Percentiles rank a stretch among this genome's conserved stretches.
Evolutionary conservation across 2,329 filamentous ascomycete genomes (phyloP).

Genomic region (Penicillium sp.): DNA sequence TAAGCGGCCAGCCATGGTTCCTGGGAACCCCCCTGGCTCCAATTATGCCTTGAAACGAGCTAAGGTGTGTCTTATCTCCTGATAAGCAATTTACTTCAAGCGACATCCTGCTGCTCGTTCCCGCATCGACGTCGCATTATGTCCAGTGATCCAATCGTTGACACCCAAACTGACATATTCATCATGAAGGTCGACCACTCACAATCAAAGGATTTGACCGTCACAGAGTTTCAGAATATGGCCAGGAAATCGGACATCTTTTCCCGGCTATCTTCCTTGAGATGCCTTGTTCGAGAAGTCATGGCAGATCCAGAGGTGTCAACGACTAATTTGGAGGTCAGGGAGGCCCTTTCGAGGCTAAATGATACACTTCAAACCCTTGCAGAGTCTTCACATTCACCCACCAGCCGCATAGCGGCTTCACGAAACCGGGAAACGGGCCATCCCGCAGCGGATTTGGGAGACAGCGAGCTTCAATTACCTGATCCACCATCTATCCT

Average conservation of each 20-base stretch:
- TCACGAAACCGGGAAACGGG: not conserved
- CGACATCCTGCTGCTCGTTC: not conserved
- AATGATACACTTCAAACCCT: constrained; percentile 20
- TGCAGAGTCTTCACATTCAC: not conserved
- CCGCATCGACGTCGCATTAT: not conserved
- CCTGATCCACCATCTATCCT: constrained; percentile 59
- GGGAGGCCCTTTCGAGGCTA: constrained; percentile 22
- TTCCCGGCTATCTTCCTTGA: constrained; percentile 22
- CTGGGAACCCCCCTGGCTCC: not conserved
- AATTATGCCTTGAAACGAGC: constrained; percentile 12
- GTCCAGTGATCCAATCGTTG: not conserved
- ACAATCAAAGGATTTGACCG: not conserved
- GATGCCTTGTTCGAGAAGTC: constrained; percentile 25
- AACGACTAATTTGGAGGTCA: constrained; percentile 18
- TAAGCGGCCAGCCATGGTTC: constrained; percentile 23
- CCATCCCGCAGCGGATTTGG: not conserved
- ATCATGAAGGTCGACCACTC: not conserved
- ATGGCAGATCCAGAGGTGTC: constrained; percentile 18
- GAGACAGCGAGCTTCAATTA: not conserved
- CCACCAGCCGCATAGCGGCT: not conserved
- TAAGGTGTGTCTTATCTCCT: constrained; percentile 19
- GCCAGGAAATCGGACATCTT: constrained; percentile 4
- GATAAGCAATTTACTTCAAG: not conserved
- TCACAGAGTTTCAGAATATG: not conserved
- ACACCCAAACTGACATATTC: constrained; percentile 1